Percentiles rank a stretch among this genome's conserved stretches.
Evolutionary conservation across 1,284 basidiomycete species (phyloP).

Genomic region (Clitocybe nebularis): DNA sequence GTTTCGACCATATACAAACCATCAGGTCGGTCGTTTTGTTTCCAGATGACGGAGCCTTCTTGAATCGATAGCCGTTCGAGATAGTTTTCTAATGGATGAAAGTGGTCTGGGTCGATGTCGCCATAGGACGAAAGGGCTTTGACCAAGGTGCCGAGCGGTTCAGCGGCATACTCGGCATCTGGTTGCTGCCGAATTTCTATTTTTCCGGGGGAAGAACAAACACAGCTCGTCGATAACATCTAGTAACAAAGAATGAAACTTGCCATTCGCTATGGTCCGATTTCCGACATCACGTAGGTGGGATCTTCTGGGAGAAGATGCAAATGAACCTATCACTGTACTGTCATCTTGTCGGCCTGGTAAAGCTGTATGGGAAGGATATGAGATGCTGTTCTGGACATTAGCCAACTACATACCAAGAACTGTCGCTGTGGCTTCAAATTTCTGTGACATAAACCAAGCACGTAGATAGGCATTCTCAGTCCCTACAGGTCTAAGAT

Average conservation of each 20-base stretch:
- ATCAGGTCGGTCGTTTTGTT: slow-evolving; percentile 70
- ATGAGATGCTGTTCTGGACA: too few relatives aligned
- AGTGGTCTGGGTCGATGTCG: slow-evolving; percentile 42
- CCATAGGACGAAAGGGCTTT: slow-evolving; percentile 75
- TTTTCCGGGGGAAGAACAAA: not conserved
- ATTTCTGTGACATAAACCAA: slow-evolving; percentile 66
- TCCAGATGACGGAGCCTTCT: slow-evolving; percentile 72
- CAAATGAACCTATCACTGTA: slow-evolving; percentile 49
- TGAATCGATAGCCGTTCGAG: slow-evolving; percentile 62
- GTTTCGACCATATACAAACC: slow-evolving; percentile 85
- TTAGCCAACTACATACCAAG: slow-evolving; percentile 25
- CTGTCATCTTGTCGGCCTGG: slow-evolving; percentile 53
- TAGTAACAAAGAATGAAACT: slow-evolving; percentile 13
- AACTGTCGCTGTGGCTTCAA: slow-evolving; percentile 38
- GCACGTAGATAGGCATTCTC: slow-evolving; percentile 83
- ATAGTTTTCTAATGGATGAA: slow-evolving; percentile 64
- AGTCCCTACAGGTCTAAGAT: slow-evolving; percentile 55
- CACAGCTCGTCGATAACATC: not conserved
- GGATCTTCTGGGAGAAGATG: slow-evolving; percentile 70
- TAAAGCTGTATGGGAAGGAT: slow-evolving; percentile 42
- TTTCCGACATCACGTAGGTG: slow-evolving; percentile 80
- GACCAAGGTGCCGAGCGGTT: slow-evolving; percentile 65
- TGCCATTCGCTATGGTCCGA: slow-evolving; percentile 60
- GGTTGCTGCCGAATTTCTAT: slow-evolving; percentile 21
- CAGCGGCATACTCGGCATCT: slow-evolving; percentile 27